Base-by-base conservation (phyloP, 352 stramenopile genomes). In the Pythium plurisporium region DNA sequence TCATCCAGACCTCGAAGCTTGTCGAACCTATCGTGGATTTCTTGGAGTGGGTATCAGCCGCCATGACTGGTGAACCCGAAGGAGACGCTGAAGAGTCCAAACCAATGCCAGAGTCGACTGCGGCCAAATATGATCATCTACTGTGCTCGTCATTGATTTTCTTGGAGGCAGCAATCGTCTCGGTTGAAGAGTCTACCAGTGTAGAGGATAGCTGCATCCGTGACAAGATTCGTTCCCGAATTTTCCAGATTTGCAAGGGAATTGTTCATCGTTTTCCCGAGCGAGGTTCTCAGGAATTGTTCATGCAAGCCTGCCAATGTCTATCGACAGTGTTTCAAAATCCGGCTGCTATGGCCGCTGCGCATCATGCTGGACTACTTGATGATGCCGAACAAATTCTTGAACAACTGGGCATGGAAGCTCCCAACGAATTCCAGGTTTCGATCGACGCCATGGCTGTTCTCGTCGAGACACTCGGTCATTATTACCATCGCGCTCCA, bases 391-490 rank as follows among this genome's bases (percentile, higher is more conserved):
- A 69, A 17, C 43, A 17, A 12, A 14, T 76, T 23, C 50, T 81
- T 14, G 64, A 70, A 36, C 42, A 54, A 2, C 65, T 86, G 7
- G 60, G 70, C 30, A 58, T 74, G 17, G 55, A 55, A 14, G 68
- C 76, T 22, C 64, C 83, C 14, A 73, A 81, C 42, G 55, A 55
- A 14, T 71, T 52, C 2, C 43, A 70, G 15, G 80, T 80, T 53
- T 82, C 78, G 17, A 69, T 86, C 25, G 78, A 89, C 3, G 85
- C 73, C 34, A 69, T 85, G 30, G 60, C 77, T n/a, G 65, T 62
- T 15, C 27, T 89, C 12, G 56, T 89, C 27, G 76, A 91, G 36
- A 52, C 37, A 12, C 51, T 80, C 11, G 63, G 50, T 23, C 51
- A 48, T 26, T 43, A 55, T 25, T 38, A 34, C 30, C 25, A 45